Evolutionary conservation across 108 stramenopile species (phyloP), one percentile per base, ranked within the genome.

Genomic region (Discostella pseudostelligera): DNA sequence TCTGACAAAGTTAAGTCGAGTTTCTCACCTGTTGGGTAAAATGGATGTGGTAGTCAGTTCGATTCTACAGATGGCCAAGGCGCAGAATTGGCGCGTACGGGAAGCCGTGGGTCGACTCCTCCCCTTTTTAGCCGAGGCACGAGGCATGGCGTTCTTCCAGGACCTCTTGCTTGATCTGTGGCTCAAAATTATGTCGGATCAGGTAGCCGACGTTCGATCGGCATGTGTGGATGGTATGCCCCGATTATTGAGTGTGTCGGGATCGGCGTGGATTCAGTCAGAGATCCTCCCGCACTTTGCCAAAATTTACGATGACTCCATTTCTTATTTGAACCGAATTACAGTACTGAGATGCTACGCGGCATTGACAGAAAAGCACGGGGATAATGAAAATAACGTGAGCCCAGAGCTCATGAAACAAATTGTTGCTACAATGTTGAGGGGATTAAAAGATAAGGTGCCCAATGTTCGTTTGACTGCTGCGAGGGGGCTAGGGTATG

Each of bases 401-500:
- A 84, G 84, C 78, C 65, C 83, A 29, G 83, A 84, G 28, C 56
- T 80, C 50, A 66, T 80, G 64, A 71, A 68, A 17, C 76, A 81
- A 59, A 72, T 72, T 53, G 78, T 80, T 12, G 53, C 71, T 22
- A 70, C 83, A 36, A 29, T 90, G 43, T 50, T 84, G 51, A 83
- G 76, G 43, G 90, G 86, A 39, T 60, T 95, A 32, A 69, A 70
- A 24, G 93, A 95, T 65, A 71, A 74, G 56, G 93, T 95, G 37
- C 73, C 90, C 26, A 95, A 95, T 80, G 93, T 95, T 40, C 75
- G 93, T 10, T 88, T 91, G 87, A 86, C 90, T 53, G 87, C 93
- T 32, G 88, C 90, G 5, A 70, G 81, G 72, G 90, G 90, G 42
- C 53, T 95, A 69, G 65, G 59, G 36, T 26, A 59, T 24, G 61